These are phyloP conservation scores for Aspergillus costaricaensis DNA, from an alignment of 2,329 filamentous ascomycete species.

Conservation along the genomic window DNA sequence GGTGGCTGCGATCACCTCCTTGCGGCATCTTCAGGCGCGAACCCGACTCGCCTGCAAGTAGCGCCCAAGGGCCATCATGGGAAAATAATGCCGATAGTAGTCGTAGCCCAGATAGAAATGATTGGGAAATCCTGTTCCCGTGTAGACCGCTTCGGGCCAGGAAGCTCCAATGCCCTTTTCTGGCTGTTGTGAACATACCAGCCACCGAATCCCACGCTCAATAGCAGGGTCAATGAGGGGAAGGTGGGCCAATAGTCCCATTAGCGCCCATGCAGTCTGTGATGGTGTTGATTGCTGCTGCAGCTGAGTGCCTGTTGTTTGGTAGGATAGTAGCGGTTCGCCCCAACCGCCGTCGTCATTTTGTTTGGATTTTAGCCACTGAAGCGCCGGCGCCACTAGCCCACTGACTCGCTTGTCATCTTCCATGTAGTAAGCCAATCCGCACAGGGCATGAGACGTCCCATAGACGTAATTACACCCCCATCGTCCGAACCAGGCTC, in stretches of 20 bases:
- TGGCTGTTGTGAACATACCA: slow-evolving; percentile 13
- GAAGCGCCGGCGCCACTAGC: slow-evolving; percentile 7
- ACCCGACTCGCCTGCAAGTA: slow-evolving; percentile 13
- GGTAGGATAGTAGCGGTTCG: slow-evolving; percentile 28
- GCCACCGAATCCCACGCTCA: slow-evolving; percentile 18
- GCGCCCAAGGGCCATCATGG: slow-evolving; percentile 30
- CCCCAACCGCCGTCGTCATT: slow-evolving; percentile 39
- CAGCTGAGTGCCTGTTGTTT: slow-evolving; percentile 12
- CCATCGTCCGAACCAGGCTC: slow-evolving; percentile 39
- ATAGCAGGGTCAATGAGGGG: slow-evolving; percentile 15
- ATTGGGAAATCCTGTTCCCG: slow-evolving; percentile 28
- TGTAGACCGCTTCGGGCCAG: slow-evolving; percentile 23
- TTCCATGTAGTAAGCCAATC: slow-evolving; percentile 24
- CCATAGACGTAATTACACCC: slow-evolving; percentile 39
- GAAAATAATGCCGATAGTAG: slow-evolving; percentile 30
- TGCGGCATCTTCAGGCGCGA: not conserved
- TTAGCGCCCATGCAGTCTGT: slow-evolving; percentile 38
- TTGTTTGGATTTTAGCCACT: slow-evolving; percentile 30
- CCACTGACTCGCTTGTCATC: not conserved
- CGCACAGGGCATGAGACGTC: slow-evolving; percentile 35
- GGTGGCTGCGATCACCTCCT: too few relatives aligned
- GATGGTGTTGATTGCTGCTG: slow-evolving; percentile 30
- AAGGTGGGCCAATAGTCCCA: slow-evolving; percentile 27
- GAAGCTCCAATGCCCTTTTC: slow-evolving; percentile 5
- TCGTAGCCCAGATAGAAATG: slow-evolving; percentile 26